Evolutionary conservation across 352 stramenopile species (phyloP).

Genomic region (Plasmopara halstedii): DNA sequence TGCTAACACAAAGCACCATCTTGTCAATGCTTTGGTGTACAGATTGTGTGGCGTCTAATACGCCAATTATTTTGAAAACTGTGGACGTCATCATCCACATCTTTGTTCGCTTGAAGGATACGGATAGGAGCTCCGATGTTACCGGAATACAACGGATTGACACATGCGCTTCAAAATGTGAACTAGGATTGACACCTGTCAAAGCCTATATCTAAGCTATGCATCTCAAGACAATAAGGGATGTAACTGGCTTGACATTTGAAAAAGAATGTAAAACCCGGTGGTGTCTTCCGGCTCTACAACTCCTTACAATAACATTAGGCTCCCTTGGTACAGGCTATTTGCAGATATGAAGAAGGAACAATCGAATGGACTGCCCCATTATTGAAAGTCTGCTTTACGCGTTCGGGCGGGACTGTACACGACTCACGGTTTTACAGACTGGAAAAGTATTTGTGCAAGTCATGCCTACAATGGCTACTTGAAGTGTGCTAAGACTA

Average conservation of each 20-base stretch:
- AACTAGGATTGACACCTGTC: background rate
- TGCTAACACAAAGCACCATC: background rate
- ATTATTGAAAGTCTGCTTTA: background rate
- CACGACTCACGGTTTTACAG: background rate
- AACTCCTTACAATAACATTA: no score
- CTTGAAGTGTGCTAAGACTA: slow-evolving; percentile 2
- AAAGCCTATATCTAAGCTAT: background rate
- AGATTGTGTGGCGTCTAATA: background rate
- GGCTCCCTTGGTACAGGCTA: no score
- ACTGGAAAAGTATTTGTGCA: background rate
- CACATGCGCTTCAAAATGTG: background rate
- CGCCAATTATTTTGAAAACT: background rate
- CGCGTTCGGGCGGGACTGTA: background rate
- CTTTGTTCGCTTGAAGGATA: background rate
- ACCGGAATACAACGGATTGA: background rate
- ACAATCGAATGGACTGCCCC: background rate
- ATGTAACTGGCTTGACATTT: background rate
- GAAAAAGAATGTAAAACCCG: background rate
- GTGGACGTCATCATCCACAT: background rate
- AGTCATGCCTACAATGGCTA: slow-evolving; percentile 5
- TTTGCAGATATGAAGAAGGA: no score
- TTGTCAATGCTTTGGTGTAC: background rate
- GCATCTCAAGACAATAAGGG: background rate
- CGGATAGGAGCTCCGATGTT: background rate
- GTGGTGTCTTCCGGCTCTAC: no score